Base-by-base conservation (phyloP, 371 early-diverging fungal genomes). In the Coemansia sp. region DNA sequence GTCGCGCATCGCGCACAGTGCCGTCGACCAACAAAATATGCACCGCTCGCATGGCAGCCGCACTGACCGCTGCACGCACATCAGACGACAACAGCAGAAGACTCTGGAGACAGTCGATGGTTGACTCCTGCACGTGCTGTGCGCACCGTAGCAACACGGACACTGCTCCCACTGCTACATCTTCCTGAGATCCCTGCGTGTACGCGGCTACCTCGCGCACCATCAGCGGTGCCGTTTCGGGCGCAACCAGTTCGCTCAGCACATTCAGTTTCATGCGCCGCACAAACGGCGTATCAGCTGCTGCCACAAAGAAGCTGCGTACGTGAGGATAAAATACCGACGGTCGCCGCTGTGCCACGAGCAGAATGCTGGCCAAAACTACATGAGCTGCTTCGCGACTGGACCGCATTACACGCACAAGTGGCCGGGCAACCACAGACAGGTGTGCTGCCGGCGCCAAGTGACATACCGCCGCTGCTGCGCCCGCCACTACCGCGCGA, bases 261-360 rank as follows among this genome's bases (percentile, higher is more conserved):
- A 96, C 93, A 26, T 93, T 91, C 57, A 97, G 80, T 77, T 97
- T 95, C 55, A 91, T 78, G 62, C 91, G 86, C 40, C 93, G 88
- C 57, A 93, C 86, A 73, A 88, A 89, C 9, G 83, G 83, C 16
- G 92, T 86, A 61, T 97, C 97, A 4, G 87, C 84, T 0, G 91
- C 86, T 44, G 89, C 89, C 8, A 93, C 87, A 75, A 88, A 94
- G 73, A 96, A 96, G 68, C 86, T 87, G 44, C 87, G 88, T 20
- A 90, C 68, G 65, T 87, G 86, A 8, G 89, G 86, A 63, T 86
- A 83, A 75, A 95, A 92, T 14, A 91, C 75, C 40, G 86, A 86
- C 4, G 95, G 94, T 50, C 86, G 74, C 52, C 82, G 83, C 14
- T 84, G 75, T 8, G 91, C 88, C 75, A 97, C 89, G 16, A 88